Percentiles rank a stretch among this genome's conserved stretches.
Evolutionary conservation across 306 rosid species (phyloP).

Genomic region (Spatholobus suberectus): DNA sequence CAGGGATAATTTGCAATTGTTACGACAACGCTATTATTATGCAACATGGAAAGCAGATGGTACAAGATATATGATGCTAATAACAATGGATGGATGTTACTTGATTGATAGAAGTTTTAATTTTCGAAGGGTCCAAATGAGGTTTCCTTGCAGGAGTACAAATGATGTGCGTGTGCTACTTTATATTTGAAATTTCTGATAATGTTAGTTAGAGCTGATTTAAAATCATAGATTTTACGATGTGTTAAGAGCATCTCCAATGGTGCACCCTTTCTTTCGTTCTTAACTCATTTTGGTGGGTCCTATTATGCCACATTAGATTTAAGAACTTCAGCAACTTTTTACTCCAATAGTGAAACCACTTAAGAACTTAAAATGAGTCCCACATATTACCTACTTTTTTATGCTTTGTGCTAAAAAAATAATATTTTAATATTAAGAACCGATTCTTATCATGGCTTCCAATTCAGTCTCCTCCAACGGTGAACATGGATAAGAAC

Average conservation of each 20-base stretch:
- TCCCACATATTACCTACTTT: neutral
- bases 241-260: neutral
- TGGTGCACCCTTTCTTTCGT: neutral
- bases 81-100: constrained; percentile 98
- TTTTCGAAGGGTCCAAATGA: constrained; percentile 98
- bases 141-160: constrained; percentile 90
- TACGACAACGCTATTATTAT: constrained; percentile 96
- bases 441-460: neutral
- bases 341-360: neutral
- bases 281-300: neutral
- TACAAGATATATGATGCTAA: constrained; percentile 97
- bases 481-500: neutral
- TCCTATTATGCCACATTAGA: neutral
- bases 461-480: neutral
- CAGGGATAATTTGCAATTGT: constrained; percentile 91
- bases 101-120: constrained; percentile 87
- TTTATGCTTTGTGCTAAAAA: neutral
- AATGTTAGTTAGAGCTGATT: constrained; percentile 16
- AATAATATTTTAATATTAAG: neutral
- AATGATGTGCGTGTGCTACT: constrained; percentile 70
- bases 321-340: neutral
- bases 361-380: neutral
- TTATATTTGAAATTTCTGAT: constrained; percentile 24
- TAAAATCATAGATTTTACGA: constrained; percentile 10
- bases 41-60: constrained; percentile 99